A percentile compares a stretch with the other conserved stretches of the same genome.
Evolutionary conservation across 2,329 filamentous ascomycete genomes (phyloP).

Genomic region (Aureobasidium mangrovei): DNA sequence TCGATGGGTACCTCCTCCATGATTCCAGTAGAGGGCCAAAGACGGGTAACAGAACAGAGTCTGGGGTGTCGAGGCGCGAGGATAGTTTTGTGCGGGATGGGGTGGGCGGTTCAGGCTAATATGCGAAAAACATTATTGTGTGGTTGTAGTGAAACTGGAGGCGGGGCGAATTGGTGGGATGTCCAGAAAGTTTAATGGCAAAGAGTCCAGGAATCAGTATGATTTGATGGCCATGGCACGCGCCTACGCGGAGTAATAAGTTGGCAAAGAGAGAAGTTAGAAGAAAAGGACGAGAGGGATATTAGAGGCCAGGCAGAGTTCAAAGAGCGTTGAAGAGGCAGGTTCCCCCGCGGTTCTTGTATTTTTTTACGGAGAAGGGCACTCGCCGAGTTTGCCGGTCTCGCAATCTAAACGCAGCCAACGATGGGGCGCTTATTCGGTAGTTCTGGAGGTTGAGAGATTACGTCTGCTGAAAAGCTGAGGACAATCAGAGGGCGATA

Average conservation of each 20-base stretch:
- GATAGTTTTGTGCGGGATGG: neutral
- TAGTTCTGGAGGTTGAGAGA: neutral
- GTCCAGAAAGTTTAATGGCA: neutral
- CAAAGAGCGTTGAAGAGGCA: constrained; percentile 2
- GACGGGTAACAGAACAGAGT: neutral
- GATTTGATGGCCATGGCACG: neutral
- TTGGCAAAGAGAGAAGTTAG: neutral
- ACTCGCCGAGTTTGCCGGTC: constrained; percentile 6
- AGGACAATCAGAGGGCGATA: neutral
- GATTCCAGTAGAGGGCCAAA: neutral
- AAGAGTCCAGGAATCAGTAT: neutral
- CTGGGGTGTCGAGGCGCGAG: neutral
- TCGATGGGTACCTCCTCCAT: constrained; percentile 16
- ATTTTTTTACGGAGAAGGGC: neutral
- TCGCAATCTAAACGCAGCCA: constrained; percentile 7
- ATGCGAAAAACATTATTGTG: constrained; percentile 7
- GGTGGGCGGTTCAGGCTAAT: constrained; percentile 3
- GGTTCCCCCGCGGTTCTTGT: constrained; percentile 2
- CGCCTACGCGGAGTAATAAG: neutral
- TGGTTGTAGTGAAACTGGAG: constrained; percentile 1
- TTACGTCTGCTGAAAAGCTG: neutral
- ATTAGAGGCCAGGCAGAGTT: neutral
- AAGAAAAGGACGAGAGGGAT: neutral
- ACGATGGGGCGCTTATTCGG: constrained; percentile 9
- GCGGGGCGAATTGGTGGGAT: constrained; percentile 7